A percentile compares a stretch with the other conserved stretches of the same genome.
Evolutionary conservation across 2,329 filamentous ascomycete species (phyloP).

Genomic region (Rhytidhysteron rufulum): DNA sequence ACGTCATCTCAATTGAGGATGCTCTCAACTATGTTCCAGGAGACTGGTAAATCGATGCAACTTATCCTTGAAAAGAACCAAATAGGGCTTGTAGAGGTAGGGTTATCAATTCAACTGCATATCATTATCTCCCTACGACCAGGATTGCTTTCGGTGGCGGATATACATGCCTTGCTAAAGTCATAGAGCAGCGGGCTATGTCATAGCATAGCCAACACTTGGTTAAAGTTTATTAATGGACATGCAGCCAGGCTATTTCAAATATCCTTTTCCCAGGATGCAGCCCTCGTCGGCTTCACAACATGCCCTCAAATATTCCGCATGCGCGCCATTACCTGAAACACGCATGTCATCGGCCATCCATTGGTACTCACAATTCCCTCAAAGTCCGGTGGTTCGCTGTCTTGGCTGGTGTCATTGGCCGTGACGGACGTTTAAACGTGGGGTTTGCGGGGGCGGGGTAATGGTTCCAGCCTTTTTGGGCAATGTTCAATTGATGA

Average conservation of each 20-base stretch:
- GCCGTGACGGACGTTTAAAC: background rate
- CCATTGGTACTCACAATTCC: too few species aligned
- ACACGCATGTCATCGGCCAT: too few species aligned
- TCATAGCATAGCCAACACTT: too few species aligned
- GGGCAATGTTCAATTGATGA: background rate
- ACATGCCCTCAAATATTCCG: too few species aligned
- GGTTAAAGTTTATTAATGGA: too few species aligned
- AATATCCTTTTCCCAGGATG: too few species aligned
- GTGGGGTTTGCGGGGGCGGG: conserved; percentile 33
- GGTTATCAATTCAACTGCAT: too few species aligned
- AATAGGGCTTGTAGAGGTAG: conserved; percentile 1
- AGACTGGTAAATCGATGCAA: background rate
- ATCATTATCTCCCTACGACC: background rate
- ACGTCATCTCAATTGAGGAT: background rate
- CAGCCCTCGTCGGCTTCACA: too few species aligned
- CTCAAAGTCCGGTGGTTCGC: too few species aligned
- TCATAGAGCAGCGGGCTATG: background rate
- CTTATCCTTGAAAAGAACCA: conserved; percentile 7
- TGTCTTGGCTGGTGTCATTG: background rate
- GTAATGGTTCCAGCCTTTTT: conserved; percentile 15
- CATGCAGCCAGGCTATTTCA: too few species aligned
- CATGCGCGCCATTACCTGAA: too few species aligned
- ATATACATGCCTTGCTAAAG: background rate
- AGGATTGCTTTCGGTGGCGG: background rate
- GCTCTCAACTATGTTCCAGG: background rate